Conservation (phyloP, 2,329 filamentous ascomycete genomes). For the Grosmannia clavigera region DNA sequence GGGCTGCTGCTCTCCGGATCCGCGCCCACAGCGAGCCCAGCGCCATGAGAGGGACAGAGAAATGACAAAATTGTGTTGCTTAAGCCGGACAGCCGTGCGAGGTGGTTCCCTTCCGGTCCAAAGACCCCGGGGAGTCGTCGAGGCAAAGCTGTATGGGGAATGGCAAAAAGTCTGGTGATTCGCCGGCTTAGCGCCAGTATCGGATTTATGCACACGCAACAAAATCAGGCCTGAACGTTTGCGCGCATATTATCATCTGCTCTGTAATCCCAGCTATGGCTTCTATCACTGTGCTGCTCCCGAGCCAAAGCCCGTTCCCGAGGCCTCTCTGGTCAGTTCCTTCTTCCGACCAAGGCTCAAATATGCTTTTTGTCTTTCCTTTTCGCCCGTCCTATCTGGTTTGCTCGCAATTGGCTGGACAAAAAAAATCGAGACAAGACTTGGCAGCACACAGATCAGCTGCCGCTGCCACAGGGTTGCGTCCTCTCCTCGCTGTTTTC, state of each 20-base stretch:
- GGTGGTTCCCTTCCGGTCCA: background rate
- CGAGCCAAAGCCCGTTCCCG: background rate
- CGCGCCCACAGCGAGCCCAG: constrained; percentile 7
- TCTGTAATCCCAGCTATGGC: background rate
- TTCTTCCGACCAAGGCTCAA: background rate
- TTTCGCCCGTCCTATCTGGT: background rate
- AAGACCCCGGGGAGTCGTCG: too few species aligned
- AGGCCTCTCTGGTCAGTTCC: background rate
- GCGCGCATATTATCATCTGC: background rate
- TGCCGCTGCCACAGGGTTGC: background rate
- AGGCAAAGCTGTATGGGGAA: background rate
- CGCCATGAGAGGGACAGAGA: constrained; percentile 1
- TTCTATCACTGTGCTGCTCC: background rate
- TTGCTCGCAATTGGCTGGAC: background rate
- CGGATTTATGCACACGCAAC: background rate
- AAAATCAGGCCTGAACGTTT: background rate
- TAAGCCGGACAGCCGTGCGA: background rate
- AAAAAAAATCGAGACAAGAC: background rate
- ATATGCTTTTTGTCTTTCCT: background rate
- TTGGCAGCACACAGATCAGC: background rate
- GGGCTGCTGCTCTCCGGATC: background rate
- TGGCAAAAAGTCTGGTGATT: background rate
- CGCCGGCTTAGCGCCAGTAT: background rate
- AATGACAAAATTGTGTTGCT: background rate
- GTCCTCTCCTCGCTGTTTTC: background rate